Evolutionary conservation across 768 basidiomycete genomes (phyloP).

Genomic region (Tricholoma flavovirens): DNA sequence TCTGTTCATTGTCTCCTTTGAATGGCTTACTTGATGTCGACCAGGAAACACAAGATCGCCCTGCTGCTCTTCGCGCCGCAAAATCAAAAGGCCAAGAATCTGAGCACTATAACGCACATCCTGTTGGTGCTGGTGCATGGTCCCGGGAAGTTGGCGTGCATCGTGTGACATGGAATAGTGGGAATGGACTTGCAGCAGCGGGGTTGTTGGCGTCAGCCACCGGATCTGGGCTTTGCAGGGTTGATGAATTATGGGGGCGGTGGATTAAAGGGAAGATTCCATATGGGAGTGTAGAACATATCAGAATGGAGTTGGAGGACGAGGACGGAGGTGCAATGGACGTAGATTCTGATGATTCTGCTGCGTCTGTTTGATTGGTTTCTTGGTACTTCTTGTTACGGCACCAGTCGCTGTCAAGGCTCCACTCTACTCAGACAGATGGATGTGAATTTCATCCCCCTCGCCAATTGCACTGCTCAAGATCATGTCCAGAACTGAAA

Average conservation of each 20-base stretch:
- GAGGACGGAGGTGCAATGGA: constrained; percentile 40
- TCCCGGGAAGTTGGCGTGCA: constrained; percentile 71
- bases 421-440: no score
- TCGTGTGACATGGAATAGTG: constrained; percentile 76
- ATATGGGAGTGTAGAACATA: constrained; percentile 55
- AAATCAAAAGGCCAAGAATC: constrained; percentile 26
- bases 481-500: no score
- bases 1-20: not conserved
- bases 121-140: constrained; percentile 65
- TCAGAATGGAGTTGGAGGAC: constrained; percentile 53
- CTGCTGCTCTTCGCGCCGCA: constrained; percentile 3
- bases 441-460: no score
- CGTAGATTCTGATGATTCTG: constrained; percentile 32
- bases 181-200: constrained; percentile 56
- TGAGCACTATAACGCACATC: constrained; percentile 19
- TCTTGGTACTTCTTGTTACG: not conserved
- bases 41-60: constrained; percentile 18
- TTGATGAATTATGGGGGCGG: constrained; percentile 76
- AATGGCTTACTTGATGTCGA: not conserved
- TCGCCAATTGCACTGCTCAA: no score
- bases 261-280: constrained; percentile 66
- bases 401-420: not conserved
- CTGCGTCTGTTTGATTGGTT: constrained; percentile 8
- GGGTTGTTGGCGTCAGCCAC: constrained; percentile 72
- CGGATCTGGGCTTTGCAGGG: constrained; percentile 78